Evolutionary conservation across 176 grass and related monocot species (phyloP).

Genomic region (Cenchrus fungigraminus): DNA sequence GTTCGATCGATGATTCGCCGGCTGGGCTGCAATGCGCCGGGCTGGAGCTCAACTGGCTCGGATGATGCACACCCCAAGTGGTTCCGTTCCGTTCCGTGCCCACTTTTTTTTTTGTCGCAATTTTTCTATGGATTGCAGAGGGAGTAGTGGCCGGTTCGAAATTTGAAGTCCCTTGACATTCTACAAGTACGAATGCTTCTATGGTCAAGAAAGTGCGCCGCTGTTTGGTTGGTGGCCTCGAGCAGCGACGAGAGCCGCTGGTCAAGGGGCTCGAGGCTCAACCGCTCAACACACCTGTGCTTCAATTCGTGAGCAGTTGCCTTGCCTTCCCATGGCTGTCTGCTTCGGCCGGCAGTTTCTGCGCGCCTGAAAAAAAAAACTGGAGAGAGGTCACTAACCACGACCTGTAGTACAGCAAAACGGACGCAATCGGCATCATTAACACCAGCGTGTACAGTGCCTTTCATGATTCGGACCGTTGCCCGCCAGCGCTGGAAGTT

Average conservation of each 20-base stretch:
- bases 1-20: neutral
- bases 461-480: neutral
- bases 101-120: neutral
- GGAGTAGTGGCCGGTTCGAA: neutral
- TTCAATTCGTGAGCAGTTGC: neutral
- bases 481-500: neutral
- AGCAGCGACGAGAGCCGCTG: neutral
- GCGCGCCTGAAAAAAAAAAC: neutral
- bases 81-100: neutral
- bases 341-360: neutral
- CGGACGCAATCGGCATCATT: neutral
- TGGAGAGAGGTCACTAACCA: no score
- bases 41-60: constrained; percentile 19
- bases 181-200: no score
- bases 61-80: neutral
- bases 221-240: constrained; percentile 29
- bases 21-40: neutral
- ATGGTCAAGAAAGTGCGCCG: neutral
- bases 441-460: no score
- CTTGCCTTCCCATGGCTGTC: neutral
- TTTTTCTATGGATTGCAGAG: neutral
- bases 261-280: neutral
- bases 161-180: neutral
- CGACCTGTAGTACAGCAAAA: neutral
- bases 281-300: neutral